Evolutionary conservation across 2,329 filamentous ascomycete species (phyloP).

Genomic region (Chaetomiaceae sp.): DNA sequence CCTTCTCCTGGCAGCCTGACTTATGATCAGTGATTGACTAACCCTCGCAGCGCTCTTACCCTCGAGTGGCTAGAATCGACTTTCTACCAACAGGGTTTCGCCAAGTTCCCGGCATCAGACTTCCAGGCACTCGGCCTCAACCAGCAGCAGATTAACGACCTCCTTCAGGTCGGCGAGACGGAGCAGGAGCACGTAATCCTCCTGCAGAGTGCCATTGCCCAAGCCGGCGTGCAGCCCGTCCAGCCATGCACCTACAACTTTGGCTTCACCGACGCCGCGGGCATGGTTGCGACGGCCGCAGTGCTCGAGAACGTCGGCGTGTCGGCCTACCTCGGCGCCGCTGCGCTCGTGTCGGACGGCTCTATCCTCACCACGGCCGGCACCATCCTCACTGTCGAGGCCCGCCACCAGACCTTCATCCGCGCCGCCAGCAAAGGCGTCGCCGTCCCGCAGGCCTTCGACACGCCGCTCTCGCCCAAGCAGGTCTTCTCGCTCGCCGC

Average conservation of each 20-base stretch:
- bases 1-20: too few relatives aligned
- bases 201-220: constrained; percentile 54
- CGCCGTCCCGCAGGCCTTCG: constrained; percentile 63
- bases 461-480: constrained; percentile 60
- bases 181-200: constrained; percentile 58
- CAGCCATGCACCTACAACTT: constrained; percentile 68
- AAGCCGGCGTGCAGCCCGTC: constrained; percentile 58
- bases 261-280: constrained; percentile 55
- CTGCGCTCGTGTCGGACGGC: constrained; percentile 54
- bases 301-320: constrained; percentile 68
- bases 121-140: constrained; percentile 58
- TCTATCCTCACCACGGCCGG: constrained; percentile 60
- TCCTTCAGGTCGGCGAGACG: constrained; percentile 55
- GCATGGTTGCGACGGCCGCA: constrained; percentile 63
- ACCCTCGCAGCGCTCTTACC: constrained; percentile 53
- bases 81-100: constrained; percentile 68
- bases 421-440: constrained; percentile 51
- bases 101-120: constrained; percentile 57
- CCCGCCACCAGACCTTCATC: constrained; percentile 68
- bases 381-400: constrained; percentile 66
- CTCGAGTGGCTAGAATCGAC: constrained; percentile 68
- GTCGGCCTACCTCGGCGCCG: constrained; percentile 67
- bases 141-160: constrained; percentile 48
- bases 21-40: constrained; percentile 17
- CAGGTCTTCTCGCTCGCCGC: constrained; percentile 69